A percentile compares a stretch with the other conserved stretches of the same genome.
phyloP scores from a whole-genome alignment of 2,329 filamentous ascomycete genomes.

The Orbilia oligospora region DNA sequence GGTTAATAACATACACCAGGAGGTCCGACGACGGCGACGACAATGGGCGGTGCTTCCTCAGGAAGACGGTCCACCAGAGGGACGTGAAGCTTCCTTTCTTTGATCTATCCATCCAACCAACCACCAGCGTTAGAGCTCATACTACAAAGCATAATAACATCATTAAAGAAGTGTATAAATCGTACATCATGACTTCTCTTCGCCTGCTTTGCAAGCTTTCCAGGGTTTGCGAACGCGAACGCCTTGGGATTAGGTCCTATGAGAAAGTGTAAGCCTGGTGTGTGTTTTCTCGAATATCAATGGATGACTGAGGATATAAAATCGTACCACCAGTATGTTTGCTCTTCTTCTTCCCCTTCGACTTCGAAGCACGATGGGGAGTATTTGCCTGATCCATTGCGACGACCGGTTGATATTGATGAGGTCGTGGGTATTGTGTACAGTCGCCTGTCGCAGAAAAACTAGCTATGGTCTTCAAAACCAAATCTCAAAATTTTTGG shows the following conservation, averaged over 20 bases:
- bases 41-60: constrained; percentile 92
- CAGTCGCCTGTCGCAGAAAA: constrained; percentile 24
- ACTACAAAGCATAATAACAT: constrained; percentile 57
- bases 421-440: background rate
- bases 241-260: constrained; percentile 87
- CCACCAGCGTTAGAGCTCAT: constrained; percentile 37
- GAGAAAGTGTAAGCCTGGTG: constrained; percentile 42
- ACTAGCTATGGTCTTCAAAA: constrained; percentile 27
- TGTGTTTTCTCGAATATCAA: background rate
- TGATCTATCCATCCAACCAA: constrained; percentile 74
- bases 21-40: constrained; percentile 94
- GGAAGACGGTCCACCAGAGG: constrained; percentile 95
- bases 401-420: background rate
- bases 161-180: constrained; percentile 6
- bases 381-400: constrained; percentile 59
- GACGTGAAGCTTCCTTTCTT: constrained; percentile 96
- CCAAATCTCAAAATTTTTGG: constrained; percentile 40
- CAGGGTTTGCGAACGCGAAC: constrained; percentile 86
- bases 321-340: constrained; percentile 72
- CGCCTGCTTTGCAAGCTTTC: constrained; percentile 81
- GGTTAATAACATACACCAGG: constrained; percentile 78
- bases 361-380: constrained; percentile 48
- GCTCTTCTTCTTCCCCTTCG: constrained; percentile 50
- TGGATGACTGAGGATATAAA: background rate
- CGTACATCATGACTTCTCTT: constrained; percentile 79